Percentiles rank a stretch among this genome's conserved stretches.
Evolutionary conservation across 192 early-diverging fungal genomes (phyloP).

Genomic region (Mortierella hygrophila): DNA sequence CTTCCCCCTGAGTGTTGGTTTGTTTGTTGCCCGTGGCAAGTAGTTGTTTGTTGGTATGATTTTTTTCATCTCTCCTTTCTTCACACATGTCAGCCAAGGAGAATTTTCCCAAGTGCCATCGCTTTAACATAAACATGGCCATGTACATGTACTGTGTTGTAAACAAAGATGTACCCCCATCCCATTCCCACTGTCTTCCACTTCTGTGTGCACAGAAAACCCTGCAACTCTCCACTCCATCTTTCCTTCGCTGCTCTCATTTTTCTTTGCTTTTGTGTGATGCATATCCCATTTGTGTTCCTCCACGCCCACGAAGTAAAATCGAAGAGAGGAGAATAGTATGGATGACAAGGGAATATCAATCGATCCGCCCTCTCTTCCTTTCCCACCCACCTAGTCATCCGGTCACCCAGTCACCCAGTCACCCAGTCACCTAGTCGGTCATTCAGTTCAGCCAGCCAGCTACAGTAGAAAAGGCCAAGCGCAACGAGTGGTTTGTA

Average conservation of each 20-base stretch:
- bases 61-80: not conserved
- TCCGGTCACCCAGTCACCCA: not conserved
- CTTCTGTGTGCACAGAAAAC: not conserved
- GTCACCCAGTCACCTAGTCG: not conserved
- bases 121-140: not conserved
- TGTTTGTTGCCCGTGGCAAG: not conserved
- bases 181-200: not conserved
- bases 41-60: constrained; percentile 9
- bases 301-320: constrained; percentile 2
- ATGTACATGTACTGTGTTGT: not conserved
- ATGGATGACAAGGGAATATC: not conserved
- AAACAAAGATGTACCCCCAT: not conserved
- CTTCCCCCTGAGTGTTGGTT: not conserved
- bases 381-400: not conserved
- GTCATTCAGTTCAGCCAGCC: not conserved
- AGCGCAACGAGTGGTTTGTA: not conserved
- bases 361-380: too few species aligned
- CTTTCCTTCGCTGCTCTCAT: not conserved
- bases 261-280: not conserved
- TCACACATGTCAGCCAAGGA: constrained; percentile 19
- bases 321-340: not conserved
- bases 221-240: constrained; percentile 3
- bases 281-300: not conserved
- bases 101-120: not conserved
- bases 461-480: not conserved